Evolutionary conservation across 164 flowering plant genomes (phyloP).

Genomic region (Dillenia suffruticosa): DNA sequence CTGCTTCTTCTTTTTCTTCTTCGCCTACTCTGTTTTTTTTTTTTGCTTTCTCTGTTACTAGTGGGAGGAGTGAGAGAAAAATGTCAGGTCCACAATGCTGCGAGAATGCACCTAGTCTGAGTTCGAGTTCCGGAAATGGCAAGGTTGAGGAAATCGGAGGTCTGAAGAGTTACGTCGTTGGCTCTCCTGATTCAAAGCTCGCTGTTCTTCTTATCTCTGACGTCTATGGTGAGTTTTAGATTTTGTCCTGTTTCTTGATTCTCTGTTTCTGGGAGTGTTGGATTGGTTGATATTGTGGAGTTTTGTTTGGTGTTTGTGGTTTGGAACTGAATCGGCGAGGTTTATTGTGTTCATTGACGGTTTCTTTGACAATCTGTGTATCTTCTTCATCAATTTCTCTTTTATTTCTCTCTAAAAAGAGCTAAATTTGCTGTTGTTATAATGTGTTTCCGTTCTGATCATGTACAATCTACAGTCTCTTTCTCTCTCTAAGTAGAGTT

Average conservation of each 20-base stretch:
- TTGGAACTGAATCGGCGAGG: too few relatives aligned
- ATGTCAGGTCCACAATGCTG: conserved; percentile 68
- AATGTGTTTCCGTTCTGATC: too few relatives aligned
- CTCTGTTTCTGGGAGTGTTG: not conserved
- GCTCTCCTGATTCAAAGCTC: conserved; percentile 44
- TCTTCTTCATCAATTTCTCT: too few relatives aligned
- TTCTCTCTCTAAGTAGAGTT: too few relatives aligned
- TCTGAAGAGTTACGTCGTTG: conserved; percentile 49
- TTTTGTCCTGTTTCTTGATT: not conserved
- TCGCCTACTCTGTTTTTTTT: not conserved
- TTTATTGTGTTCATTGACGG: too few relatives aligned
- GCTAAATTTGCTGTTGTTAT: too few relatives aligned
- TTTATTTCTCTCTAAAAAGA: too few relatives aligned
- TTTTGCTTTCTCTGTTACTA: too few relatives aligned
- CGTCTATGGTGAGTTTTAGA: conserved; percentile 38
- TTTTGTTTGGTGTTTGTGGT: too few relatives aligned
- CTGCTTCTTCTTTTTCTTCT: not conserved
- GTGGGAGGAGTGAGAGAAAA: not conserved
- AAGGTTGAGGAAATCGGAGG: conserved; percentile 52
- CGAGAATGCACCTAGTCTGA: conserved; percentile 48
- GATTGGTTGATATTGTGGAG: not conserved
- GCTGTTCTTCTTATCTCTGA: conserved; percentile 66
- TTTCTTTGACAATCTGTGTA: too few relatives aligned
- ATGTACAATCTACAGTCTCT: too few relatives aligned
- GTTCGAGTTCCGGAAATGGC: conserved; percentile 47